phyloP scores from a whole-genome alignment of 768 basidiomycete genomes.

The Roridomyces roridus region DNA sequence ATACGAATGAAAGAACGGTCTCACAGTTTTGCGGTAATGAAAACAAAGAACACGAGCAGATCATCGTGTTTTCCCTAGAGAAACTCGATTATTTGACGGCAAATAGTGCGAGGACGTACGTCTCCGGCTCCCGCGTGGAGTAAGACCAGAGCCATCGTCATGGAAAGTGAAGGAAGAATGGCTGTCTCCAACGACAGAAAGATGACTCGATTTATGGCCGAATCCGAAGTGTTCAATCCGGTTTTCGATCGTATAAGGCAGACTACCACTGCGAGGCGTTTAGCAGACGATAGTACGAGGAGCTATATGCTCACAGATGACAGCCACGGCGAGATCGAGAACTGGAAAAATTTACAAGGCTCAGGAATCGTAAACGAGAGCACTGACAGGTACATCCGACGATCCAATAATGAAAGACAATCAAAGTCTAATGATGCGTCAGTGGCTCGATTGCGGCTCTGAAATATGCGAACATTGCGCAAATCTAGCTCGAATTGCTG shows the following conservation, averaged over 20 bases:
- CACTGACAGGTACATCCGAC: constrained; percentile 47
- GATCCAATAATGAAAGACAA: constrained; percentile 54
- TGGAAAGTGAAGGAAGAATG: constrained; percentile 38
- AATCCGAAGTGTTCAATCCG: constrained; percentile 39
- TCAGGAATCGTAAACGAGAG: neutral
- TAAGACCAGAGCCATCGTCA: constrained; percentile 36
- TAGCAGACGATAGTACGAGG: neutral
- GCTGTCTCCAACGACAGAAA: constrained; percentile 40
- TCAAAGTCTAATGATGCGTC: constrained; percentile 36
- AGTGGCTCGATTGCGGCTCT: neutral
- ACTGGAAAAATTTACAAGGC: constrained; percentile 28
- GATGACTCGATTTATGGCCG: constrained; percentile 38
- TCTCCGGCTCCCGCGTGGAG: constrained; percentile 29
- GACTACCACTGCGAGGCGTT: constrained; percentile 11
- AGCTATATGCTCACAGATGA: constrained; percentile 1
- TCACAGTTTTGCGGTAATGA: constrained; percentile 57
- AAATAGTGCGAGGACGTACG: constrained; percentile 32
- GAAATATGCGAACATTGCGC: constrained; percentile 29
- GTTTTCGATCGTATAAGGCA: constrained; percentile 31
- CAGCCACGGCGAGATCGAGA: constrained; percentile 42
- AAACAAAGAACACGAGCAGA: constrained; percentile 53
- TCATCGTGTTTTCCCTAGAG: constrained; percentile 39
- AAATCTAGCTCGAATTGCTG: constrained; percentile 27
- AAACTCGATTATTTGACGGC: neutral
- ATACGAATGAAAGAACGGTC: constrained; percentile 31